Evolutionary conservation across 148 eudicot species (phyloP), one percentile per base, ranked within the genome.

Genomic region (Salicornia ramosissima): DNA sequence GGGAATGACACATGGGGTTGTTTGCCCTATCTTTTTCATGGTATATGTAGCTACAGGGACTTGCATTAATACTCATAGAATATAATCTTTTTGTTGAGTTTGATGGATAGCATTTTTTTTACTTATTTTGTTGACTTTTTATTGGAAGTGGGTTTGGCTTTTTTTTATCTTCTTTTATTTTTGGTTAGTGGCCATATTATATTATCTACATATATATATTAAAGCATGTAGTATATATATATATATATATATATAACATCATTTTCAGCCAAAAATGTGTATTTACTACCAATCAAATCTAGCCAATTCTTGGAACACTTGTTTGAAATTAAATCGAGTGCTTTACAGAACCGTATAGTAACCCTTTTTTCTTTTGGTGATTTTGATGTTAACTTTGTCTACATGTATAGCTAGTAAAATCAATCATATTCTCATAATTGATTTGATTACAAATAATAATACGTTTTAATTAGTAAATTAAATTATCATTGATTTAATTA

Each of bases 141-240:
- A 3, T 42, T 40, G 31, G 36, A 33, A 70, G 64, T 70, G 73
- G 73, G 65, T 29, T 70, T 70, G 73, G 65, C 73, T 58, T 24
- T n/a, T 42, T 19, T 39, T 14, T 24, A 21, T 63, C 4, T 25
- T 24, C n/a, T 24, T 54, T 2, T 54, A 8, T 21, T 10, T 6
- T 19, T 54, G 3, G 24, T 36, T 36, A 36, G 8, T 36, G 8
- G 8, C 8, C 40, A 36, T 36, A 36, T 36, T 8, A 3, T 36
- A 36, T 36, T 36, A 36, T 59, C 2, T 40, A 63, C 45, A 3
- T 0, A 42, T 21, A 10, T 40, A 24, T n/a, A 57, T 57, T 29
- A 14, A 54, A 57, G 36, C 36, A 4, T 40, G 0, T 63, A 49
- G 12, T 47, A 4, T 49, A 49, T 49, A n/a, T n/a, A n/a, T n/a